phyloP scores from a whole-genome alignment of 306 rosid species.

The Inga leiocalycina region DNA sequence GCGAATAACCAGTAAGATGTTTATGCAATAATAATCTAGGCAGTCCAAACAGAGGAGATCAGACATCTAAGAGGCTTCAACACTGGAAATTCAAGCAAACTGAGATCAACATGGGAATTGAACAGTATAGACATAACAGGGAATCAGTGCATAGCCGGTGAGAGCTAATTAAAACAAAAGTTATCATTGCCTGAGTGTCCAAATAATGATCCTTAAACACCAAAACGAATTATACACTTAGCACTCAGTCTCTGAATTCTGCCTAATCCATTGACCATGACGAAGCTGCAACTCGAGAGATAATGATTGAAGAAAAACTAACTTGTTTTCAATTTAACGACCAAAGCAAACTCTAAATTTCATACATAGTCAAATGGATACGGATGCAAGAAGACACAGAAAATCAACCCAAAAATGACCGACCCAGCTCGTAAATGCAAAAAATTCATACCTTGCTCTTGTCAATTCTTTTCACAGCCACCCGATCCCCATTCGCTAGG shows the following conservation, averaged over 20 bases:
- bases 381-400: constrained; percentile 9
- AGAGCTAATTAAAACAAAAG: constrained; percentile 13
- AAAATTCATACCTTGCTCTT: constrained; percentile 72
- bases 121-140: constrained; percentile 21
- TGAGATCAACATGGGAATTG: constrained; percentile 7
- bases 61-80: constrained; percentile 19
- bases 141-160: constrained; percentile 25
- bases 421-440: constrained; percentile 13
- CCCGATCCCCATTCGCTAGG: constrained; percentile 85
- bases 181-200: constrained; percentile 20
- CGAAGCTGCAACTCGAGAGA: constrained; percentile 18
- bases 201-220: constrained; percentile 30
- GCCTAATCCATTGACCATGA: constrained; percentile 33
- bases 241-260: constrained; percentile 11
- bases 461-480: constrained; percentile 90
- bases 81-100: constrained; percentile 26
- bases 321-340: neutral
- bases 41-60: constrained; percentile 6
- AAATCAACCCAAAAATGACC: neutral
- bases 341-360: constrained; percentile 22
- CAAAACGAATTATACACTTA: neutral
- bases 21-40: neutral
- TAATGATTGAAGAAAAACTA: neutral
- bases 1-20: neutral
- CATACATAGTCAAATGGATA: neutral